Percentiles rank a stretch among this genome's conserved stretches.
Conservation (phyloP, 2,329 filamentous ascomycete genomes). For the Plectosphaerella plurivora region DNA sequence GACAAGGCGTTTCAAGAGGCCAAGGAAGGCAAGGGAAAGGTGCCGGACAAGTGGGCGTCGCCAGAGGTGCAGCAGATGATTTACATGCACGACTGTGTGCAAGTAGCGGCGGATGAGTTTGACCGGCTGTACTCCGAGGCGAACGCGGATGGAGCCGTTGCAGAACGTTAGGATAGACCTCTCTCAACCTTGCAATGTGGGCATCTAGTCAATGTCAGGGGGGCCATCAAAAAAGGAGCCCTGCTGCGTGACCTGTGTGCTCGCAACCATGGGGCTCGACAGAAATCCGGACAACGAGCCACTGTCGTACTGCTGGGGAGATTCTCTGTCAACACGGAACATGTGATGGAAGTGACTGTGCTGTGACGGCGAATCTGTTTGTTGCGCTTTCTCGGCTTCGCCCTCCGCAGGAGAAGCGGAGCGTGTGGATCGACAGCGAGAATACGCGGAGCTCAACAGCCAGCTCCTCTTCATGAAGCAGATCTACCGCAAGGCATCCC, state of each 20-base stretch:
- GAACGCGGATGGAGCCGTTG: no score
- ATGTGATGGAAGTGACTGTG: neutral
- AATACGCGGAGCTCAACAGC: neutral
- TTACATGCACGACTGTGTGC: slow-evolving; percentile 59
- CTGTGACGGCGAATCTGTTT: neutral
- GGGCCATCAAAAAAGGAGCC: no score
- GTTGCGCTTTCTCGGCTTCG: neutral
- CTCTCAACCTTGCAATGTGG: no score
- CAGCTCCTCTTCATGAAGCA: neutral
- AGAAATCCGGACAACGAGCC: neutral
- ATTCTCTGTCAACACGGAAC: neutral
- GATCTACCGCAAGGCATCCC: neutral
- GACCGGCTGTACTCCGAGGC: slow-evolving; percentile 33
- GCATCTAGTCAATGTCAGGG: no score
- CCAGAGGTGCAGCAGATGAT: slow-evolving; percentile 64
- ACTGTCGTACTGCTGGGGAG: neutral
- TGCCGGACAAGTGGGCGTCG: slow-evolving; percentile 67
- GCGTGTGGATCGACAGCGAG: neutral
- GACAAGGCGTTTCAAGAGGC: slow-evolving; percentile 51
- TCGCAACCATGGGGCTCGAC: neutral
- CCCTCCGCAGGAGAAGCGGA: neutral
- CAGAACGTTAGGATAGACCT: no score
- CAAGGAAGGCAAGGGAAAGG: slow-evolving; percentile 38
- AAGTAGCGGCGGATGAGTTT: slow-evolving; percentile 48
- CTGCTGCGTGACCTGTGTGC: neutral